These are phyloP conservation scores for Ophiocordyceps camponoti-leonardi DNA, from an alignment of 2,329 filamentous ascomycete genomes.

Conservation along the genomic window DNA sequence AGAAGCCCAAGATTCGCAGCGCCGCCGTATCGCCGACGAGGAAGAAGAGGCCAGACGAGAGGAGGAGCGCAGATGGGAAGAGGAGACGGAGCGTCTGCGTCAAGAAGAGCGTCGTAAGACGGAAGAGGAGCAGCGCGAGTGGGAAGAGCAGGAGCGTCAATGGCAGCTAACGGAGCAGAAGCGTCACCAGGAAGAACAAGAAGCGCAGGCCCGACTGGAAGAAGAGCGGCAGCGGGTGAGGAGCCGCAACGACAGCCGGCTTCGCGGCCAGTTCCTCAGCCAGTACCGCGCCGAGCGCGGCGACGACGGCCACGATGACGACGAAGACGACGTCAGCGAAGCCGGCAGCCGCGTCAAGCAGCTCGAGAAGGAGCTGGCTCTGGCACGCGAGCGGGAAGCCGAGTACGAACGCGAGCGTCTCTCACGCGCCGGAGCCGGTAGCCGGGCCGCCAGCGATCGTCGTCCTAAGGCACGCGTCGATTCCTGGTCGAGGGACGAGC, in stretches of 20 bases:
- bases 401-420: conserved; percentile 39
- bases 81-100: conserved; percentile 41
- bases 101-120: conserved; percentile 43
- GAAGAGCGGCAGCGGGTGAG: conserved; percentile 48
- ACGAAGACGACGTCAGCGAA: conserved; percentile 10
- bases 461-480: conserved; percentile 29
- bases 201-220: conserved; percentile 48
- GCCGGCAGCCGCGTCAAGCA: conserved; percentile 59
- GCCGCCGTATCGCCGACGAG: conserved; percentile 27
- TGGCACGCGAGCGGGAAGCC: conserved; percentile 43
- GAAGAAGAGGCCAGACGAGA: conserved; percentile 44
- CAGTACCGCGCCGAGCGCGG: conserved; percentile 62
- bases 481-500: conserved; percentile 48
- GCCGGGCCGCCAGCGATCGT: not conserved
- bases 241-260: conserved; percentile 45
- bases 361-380: conserved; percentile 55
- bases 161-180: conserved; percentile 66
- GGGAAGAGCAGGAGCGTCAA: conserved; percentile 59
- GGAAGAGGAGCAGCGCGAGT: conserved; percentile 52
- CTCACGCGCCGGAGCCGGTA: conserved; percentile 11
- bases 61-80: conserved; percentile 51
- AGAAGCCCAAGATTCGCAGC: conserved; percentile 27
- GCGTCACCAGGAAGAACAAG: conserved; percentile 54
- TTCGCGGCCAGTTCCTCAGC: conserved; percentile 72
- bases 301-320: conserved; percentile 9